These are phyloP conservation scores for Saxophila tyrrhenica DNA, from an alignment of 495 filamentous ascomycete genomes.

Conservation along the genomic window DNA sequence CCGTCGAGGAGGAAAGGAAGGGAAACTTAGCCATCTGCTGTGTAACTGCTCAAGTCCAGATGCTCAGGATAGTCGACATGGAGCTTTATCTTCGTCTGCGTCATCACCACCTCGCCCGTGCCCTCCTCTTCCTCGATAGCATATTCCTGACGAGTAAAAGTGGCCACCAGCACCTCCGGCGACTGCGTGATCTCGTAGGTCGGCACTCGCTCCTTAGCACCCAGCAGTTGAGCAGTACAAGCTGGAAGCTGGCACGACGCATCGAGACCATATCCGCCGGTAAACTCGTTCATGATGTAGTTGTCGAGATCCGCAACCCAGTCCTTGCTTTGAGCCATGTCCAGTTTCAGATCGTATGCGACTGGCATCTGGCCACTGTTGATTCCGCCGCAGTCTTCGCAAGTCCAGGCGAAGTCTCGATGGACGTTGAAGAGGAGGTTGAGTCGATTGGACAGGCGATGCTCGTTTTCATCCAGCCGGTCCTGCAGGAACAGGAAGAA, in stretches of 20 bases:
- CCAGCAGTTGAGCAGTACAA: neutral
- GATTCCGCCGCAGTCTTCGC: neutral
- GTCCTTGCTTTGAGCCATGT: neutral
- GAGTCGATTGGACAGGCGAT: neutral
- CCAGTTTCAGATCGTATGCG: no score
- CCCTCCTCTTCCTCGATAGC: no score
- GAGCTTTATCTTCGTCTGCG: neutral
- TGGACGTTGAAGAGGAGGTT: neutral
- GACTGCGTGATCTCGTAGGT: neutral
- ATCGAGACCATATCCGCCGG: neutral
- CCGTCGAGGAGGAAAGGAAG: neutral
- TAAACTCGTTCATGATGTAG: neutral
- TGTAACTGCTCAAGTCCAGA: slow-evolving; percentile 4
- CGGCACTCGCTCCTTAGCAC: neutral
- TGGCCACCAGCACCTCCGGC: neutral
- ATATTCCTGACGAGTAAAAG: no score
- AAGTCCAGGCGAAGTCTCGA: neutral
- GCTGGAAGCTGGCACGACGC: neutral
- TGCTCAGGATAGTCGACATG: neutral
- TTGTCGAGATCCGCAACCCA: neutral
- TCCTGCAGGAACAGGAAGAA: neutral
- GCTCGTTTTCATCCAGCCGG: neutral
- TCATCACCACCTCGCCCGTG: no score
- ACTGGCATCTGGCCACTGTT: neutral
- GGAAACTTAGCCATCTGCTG: neutral